A percentile compares a stretch with the other conserved stretches of the same genome.
These are phyloP conservation scores for Trypanosoma melophagium DNA, from an alignment of 208 protist species.

Conservation along the genomic window DNA sequence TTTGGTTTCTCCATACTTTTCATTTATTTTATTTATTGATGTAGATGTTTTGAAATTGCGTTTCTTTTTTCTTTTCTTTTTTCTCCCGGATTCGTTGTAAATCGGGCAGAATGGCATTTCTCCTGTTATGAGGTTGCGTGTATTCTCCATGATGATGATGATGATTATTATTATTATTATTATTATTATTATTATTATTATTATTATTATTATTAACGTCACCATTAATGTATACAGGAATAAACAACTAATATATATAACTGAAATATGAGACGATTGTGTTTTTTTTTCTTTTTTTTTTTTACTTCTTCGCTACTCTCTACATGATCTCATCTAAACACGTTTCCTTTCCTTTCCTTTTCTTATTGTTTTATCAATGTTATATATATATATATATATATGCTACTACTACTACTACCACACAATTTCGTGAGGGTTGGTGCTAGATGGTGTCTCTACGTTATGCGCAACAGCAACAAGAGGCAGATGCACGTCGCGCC, in stretches of 20 bases:
- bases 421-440: too few species aligned
- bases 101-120: too few species aligned
- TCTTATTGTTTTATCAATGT: not conserved
- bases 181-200: too few species aligned
- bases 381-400: conserved; percentile 12
- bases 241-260: conserved; percentile 14
- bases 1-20: not conserved
- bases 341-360: not conserved
- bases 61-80: too few species aligned
- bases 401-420: not conserved
- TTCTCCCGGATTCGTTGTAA: too few species aligned
- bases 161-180: too few species aligned
- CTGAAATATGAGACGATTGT: not conserved
- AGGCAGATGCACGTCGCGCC: conserved; percentile 46
- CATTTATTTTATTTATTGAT: too few species aligned
- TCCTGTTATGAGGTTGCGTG: too few species aligned
- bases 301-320: not conserved
- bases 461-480: conserved; percentile 49
- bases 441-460: conserved; percentile 57
- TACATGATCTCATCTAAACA: not conserved
- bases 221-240: too few species aligned
- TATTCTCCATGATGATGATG: too few species aligned
- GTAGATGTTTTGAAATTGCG: too few species aligned
- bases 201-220: too few species aligned
- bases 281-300: conserved; percentile 5